Percentiles rank a stretch among this genome's conserved stretches.
Evolutionary conservation across 129 eudicot species (phyloP).

Genomic region (Tanacetum coccineum): DNA sequence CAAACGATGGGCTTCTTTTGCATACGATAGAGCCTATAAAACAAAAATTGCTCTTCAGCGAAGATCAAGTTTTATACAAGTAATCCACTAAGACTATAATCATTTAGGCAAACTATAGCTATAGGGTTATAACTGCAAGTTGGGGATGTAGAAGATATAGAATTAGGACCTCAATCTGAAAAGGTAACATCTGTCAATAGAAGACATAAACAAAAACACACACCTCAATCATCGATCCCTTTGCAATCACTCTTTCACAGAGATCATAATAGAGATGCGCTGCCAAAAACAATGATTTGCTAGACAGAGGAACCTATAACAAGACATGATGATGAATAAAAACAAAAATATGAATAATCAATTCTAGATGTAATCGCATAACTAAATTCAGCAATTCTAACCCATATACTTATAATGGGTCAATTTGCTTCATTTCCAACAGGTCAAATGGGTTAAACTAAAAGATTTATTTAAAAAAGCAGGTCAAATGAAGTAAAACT

Average conservation of each 20-base stretch:
- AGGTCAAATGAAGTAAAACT: neutral
- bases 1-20: slow-evolving; percentile 81
- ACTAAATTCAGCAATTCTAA: neutral
- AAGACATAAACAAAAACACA: slow-evolving; percentile 11
- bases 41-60: slow-evolving; percentile 13
- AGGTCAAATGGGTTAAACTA: neutral
- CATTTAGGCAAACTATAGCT: slow-evolving; percentile 4
- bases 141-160: neutral
- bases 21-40: slow-evolving; percentile 70
- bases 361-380: slow-evolving; percentile 14
- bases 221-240: slow-evolving; percentile 76
- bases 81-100: slow-evolving; percentile 9
- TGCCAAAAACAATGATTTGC: slow-evolving; percentile 54
- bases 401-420: slow-evolving; percentile 6
- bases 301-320: slow-evolving; percentile 57
- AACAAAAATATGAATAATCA: slow-evolving; percentile 1
- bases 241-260: slow-evolving; percentile 48
- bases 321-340: slow-evolving; percentile 15
- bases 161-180: slow-evolving; percentile 5
- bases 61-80: neutral
- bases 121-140: neutral
- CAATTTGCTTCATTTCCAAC: slow-evolving; percentile 5
- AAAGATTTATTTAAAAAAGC: neutral
- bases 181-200: slow-evolving; percentile 11
- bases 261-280: slow-evolving; percentile 71